Base-by-base conservation (phyloP, 495 filamentous ascomycete genomes). In the Tricharina praecox region DNA sequence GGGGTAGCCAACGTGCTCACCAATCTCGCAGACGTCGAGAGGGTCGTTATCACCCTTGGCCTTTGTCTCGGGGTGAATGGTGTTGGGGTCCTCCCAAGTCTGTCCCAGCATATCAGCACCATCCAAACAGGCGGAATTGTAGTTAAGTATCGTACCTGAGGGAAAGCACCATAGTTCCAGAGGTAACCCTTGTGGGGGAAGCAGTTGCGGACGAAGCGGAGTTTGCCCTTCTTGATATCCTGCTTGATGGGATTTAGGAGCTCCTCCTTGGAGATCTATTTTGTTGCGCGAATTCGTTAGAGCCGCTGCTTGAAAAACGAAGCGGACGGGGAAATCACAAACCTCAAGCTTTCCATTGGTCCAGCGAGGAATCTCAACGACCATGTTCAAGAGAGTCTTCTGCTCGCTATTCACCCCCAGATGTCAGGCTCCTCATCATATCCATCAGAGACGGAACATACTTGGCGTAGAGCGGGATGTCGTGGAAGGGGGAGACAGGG, bases 171-270 rank as follows among this genome's bases (percentile, higher is more conserved):
- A 67, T 99, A 99, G 75, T 96, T 99, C 92, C 92, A 99, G 54
- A 96, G 82, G 67, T 96, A 99, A 45, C 90, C 90, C 76, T 96
- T 94, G 77, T 99, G 92, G 54, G 90, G 90, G 76, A 99, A 99
- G 77, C 90, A 96, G 79, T 99, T 99, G 67, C 90, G 85, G 66
- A 99, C 92, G 65, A 77, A 99, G 55, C 90, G 84, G 50, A 96
- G 87, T 70, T 83, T 85, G 68, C 81, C 81, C 70, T 85, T 85
- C 78, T 85, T 85, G 59, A 74, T 68, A 65, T 85, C 81, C 66
- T 85, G 81, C 77, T 94, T 94, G 68, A 95, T 93, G 64, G 86
- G 87, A 73, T 93, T 93, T 58, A 94, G 81, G 64, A 81, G 75
- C 66, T 95, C 87, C 58, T 96, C 88, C 72, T 94, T 93, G 70